A percentile compares a stretch with the other conserved stretches of the same genome.
Conservation (phyloP, 306 rosid genomes). For the Erythrophleum fordii region DNA sequence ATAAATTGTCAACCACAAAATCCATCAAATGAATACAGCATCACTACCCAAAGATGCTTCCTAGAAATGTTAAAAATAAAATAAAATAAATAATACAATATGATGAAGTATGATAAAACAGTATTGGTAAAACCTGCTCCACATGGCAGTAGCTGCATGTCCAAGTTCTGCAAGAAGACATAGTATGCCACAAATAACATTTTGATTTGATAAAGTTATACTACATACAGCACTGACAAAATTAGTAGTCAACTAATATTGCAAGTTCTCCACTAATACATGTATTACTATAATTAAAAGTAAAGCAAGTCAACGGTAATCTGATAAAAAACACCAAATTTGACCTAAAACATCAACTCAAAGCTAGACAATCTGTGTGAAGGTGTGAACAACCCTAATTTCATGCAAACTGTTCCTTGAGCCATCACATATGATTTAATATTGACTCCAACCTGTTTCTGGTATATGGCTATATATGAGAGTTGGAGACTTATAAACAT, state of each 20-base stretch:
- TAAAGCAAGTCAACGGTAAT: background rate
- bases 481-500: background rate
- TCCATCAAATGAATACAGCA: constrained; percentile 32
- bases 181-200: constrained; percentile 35
- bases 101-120: constrained; percentile 7
- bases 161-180: constrained; percentile 70
- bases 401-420: background rate
- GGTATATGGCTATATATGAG: background rate
- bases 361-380: background rate
- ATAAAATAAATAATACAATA: constrained; percentile 25
- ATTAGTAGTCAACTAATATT: background rate
- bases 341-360: background rate
- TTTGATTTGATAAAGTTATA: background rate
- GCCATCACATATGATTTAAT: background rate
- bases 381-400: background rate
- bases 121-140: constrained; percentile 72
- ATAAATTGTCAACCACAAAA: constrained; percentile 27
- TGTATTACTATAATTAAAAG: background rate
- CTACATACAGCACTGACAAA: background rate
- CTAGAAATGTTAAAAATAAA: constrained; percentile 22
- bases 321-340: constrained; percentile 3
- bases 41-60: constrained; percentile 28
- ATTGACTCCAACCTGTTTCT: background rate
- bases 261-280: background rate
- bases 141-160: constrained; percentile 81